Evolutionary conservation across 2,329 filamentous ascomycete species (phyloP), one percentile per base, ranked within the genome.

Genomic region (Aureobasidium subglaciale): DNA sequence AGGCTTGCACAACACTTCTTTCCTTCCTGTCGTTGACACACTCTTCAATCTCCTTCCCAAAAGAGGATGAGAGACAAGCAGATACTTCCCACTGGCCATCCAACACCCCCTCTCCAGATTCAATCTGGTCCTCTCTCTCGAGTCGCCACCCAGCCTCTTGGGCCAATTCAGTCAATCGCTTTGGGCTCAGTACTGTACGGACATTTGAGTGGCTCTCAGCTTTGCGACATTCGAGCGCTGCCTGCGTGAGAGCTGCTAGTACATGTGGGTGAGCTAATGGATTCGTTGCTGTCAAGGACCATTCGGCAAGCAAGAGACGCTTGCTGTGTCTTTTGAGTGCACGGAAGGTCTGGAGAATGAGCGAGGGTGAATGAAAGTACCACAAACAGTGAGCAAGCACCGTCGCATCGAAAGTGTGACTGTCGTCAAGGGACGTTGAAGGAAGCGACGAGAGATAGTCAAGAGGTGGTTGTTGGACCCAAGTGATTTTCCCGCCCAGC

Each of bases 341-440:
- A 0, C 57, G 5, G 5, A 79, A 66, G n/a, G 74, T 71, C 2
- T 59, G 58, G 0, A 64, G 57, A 3, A 79, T 65, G 10, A 67
- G 60, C 0, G 61, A 59, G 0, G 70, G 70, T 1, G 70, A 70
- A 15, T 68, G 60, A 60, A 83, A 81, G 63, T 82, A 83, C 75
- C 76, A 83, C 25, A 79, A 69, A 59, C 71, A 75, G 63, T 82
- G 79, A 16, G 69, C 68, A 32, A 82, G 68, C 3, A 82, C 73
- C 2, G 73, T 70, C 20, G 69, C 71, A 58, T 79, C 75, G 65
- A 53, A 80, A 4, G 56, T 56, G 5, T 20, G 43, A 20, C 8
- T n/a, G n/a, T 34, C 18, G 4, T 27, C 2, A 15, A 25, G 3
- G 27, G 25, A 16, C 16, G 48, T 2, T 9, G 25, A 4, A 29